Conservation (phyloP, 2,329 filamentous ascomycete species). For the Fusarium chuoi region DNA sequence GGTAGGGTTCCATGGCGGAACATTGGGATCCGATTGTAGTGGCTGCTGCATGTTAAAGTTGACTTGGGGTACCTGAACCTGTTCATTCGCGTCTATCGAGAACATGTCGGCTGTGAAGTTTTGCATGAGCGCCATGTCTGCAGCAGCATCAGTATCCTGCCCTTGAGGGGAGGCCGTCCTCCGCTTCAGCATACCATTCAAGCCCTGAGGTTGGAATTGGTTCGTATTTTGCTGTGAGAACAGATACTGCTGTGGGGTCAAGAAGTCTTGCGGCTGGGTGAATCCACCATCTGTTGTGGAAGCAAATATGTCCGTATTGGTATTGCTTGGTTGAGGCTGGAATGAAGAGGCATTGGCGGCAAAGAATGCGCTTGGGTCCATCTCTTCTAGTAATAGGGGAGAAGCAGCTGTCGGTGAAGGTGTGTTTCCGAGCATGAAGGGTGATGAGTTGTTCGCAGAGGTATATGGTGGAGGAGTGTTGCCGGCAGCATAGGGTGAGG, state of each 20-base stretch:
- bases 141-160: constrained; percentile 34
- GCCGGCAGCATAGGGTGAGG: constrained; percentile 25
- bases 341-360: constrained; percentile 49
- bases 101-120: constrained; percentile 49
- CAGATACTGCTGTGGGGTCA: constrained; percentile 54
- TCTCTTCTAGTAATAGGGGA: constrained; percentile 54
- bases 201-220: constrained; percentile 38
- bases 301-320: constrained; percentile 45
- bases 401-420: constrained; percentile 51
- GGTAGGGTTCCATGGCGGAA: constrained; percentile 56
- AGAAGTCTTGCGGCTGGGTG: constrained; percentile 46
- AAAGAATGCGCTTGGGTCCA: constrained; percentile 51
- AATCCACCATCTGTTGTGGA: constrained; percentile 48
- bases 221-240: constrained; percentile 48
- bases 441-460: constrained; percentile 21
- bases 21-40: constrained; percentile 50
- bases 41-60: constrained; percentile 53
- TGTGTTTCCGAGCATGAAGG: constrained; percentile 36
- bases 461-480: constrained; percentile 37
- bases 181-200: constrained; percentile 40
- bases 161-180: constrained; percentile 6
- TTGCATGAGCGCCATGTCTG: constrained; percentile 48
- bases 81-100: constrained; percentile 29
- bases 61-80: constrained; percentile 43
- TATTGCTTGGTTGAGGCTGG: constrained; percentile 32